These are phyloP conservation scores for Rutstroemia sp. DNA, from an alignment of 2,329 filamentous ascomycete species.

Conservation along the genomic window DNA sequence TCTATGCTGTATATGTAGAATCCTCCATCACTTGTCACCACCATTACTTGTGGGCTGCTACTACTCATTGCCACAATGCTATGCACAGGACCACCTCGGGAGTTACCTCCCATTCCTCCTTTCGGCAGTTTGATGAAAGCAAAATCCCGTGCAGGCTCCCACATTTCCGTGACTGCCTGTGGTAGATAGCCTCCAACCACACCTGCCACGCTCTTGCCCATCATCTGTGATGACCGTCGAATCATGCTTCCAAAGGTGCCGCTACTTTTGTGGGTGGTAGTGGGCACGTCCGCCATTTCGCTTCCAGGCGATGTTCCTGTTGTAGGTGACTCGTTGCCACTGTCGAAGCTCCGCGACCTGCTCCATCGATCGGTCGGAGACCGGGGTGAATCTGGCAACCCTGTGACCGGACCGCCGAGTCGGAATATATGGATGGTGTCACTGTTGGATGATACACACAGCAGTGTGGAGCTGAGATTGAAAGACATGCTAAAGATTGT, in stretches of 20 bases:
- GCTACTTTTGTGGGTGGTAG: slow-evolving; percentile 44
- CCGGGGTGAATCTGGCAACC: slow-evolving; percentile 29
- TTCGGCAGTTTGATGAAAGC: slow-evolving; percentile 92
- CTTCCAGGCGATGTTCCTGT: slow-evolving; percentile 24
- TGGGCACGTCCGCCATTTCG: slow-evolving; percentile 24
- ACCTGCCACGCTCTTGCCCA: slow-evolving; percentile 80
- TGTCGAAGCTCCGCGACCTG: slow-evolving; percentile 44
- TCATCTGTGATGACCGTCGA: slow-evolving; percentile 88
- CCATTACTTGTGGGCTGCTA: slow-evolving; percentile 93
- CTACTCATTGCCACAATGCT: slow-evolving; percentile 98
- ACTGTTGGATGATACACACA: slow-evolving; percentile 92
- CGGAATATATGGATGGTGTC: slow-evolving; percentile 98
- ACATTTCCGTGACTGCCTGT: slow-evolving; percentile 92
- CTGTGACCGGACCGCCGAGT: slow-evolving; percentile 45
- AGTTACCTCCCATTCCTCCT: slow-evolving; percentile 31
- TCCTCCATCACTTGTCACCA: slow-evolving; percentile 89
- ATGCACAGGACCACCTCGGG: slow-evolving; percentile 50
- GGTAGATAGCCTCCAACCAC: slow-evolving; percentile 89
- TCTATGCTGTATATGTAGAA: slow-evolving; percentile 96
- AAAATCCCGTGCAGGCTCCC: slow-evolving; percentile 92
- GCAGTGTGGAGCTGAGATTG: slow-evolving; percentile 84
- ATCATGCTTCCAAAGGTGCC: slow-evolving; percentile 86
- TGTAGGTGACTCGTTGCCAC: slow-evolving; percentile 43
- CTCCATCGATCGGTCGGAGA: slow-evolving; percentile 20
- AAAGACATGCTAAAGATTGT: slow-evolving; percentile 99